Conservation (phyloP, 129 eudicot genomes). For the Arctium lappa region DNA sequence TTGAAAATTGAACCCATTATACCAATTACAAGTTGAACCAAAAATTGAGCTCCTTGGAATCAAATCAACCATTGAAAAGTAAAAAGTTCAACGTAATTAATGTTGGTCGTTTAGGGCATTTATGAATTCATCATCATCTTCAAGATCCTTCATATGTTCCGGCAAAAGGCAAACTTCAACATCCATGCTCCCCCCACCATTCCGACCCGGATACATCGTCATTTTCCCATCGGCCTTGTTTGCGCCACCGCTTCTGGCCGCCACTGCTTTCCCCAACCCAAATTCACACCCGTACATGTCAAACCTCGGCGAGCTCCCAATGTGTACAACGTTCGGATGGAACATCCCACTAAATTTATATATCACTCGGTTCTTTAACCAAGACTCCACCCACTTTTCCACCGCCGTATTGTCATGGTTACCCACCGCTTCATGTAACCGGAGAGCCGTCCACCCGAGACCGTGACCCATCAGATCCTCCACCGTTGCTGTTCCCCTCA, state of each 20-base stretch:
- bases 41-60: too few species aligned
- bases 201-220: conserved; percentile 30
- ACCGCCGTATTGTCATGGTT: conserved; percentile 7
- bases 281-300: conserved; percentile 43
- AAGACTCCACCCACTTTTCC: conserved; percentile 9
- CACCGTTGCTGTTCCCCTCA: conserved; percentile 7
- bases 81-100: too few species aligned
- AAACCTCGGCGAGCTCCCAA: conserved; percentile 40
- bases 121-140: conserved; percentile 22
- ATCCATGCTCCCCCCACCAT: conserved; percentile 41
- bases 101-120: not conserved
- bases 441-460: conserved; percentile 40
- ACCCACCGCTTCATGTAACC: conserved; percentile 26
- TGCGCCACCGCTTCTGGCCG: conserved; percentile 28
- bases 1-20: too few species aligned
- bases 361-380: conserved; percentile 22
- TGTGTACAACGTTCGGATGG: not conserved
- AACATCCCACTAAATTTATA: not conserved
- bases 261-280: conserved; percentile 50
- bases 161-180: conserved; percentile 35
- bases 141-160: conserved; percentile 24
- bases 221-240: conserved; percentile 37
- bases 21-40: too few species aligned
- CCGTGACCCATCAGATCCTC: conserved; percentile 25
- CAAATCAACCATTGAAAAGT: too few species aligned